Evolutionary conservation across 139 green algal species (phyloP), one percentile per base, ranked within the genome.

Genomic region (Gonium pectorale): DNA sequence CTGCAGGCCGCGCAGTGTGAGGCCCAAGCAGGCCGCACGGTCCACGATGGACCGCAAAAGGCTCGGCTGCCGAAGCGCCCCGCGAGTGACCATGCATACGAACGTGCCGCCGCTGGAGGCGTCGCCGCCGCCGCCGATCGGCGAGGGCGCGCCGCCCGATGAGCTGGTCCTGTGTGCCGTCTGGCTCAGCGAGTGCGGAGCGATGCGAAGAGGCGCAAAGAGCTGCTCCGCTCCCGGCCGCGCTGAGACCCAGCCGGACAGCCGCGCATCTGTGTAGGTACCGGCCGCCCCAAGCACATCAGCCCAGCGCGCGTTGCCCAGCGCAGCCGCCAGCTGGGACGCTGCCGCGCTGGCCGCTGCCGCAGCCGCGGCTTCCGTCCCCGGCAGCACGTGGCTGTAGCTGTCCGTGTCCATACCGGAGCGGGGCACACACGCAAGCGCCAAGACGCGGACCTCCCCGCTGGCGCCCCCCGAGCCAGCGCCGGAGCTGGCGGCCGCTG

Each of bases 1-100:
- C 64, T 85, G 79, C 64, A 85, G 64, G 26, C 79, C 79, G 27
- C 46, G 35, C 35, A 85, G 64, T 13, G 43, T 62, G 17, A 85
- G 64, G 49, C 79, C 79, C 33, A 85, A 21, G 27, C 46, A 26
- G 3, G 33, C 46, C 8, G 79, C 79, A 3, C 79, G 64, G 26
- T 2, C 8, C 40, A 85, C 27, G 4, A 77, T 35, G 33, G 29
- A 17, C 5, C 5, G 26, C 35, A 85, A 64, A 5, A 77, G 64
- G 21, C 41, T 24, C 29, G 79, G 64, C 5, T 49, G 0, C 2
- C 35, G 46, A 13, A 85, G 79, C 64, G 37, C 46, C 35, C 79
- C 79, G 35, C 26, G 27, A 19, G 64, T 37, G 13, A 78, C 35
- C n/a, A 77, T 27, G 46, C 22, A 37, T 21, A 85, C 46, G 11